These are phyloP conservation scores for Eurotiales sp. DNA, from an alignment of 2,329 filamentous ascomycete species.

Conservation along the genomic window DNA sequence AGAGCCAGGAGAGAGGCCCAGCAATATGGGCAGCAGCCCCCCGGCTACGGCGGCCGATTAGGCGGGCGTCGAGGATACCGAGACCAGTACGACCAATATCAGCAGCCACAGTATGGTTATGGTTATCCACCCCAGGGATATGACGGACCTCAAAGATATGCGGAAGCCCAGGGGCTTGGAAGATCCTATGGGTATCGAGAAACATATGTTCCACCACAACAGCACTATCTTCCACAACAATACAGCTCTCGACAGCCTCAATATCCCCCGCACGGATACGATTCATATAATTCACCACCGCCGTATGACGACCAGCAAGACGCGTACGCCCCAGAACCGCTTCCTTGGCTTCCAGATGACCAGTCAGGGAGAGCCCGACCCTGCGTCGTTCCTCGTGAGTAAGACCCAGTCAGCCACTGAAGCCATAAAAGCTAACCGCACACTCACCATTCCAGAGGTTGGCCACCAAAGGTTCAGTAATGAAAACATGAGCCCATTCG, in stretches of 20 bases:
- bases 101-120: neutral
- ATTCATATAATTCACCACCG: neutral
- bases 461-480: neutral
- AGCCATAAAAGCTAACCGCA: neutral
- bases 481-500: constrained; percentile 13
- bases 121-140: neutral
- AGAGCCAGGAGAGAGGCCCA: constrained; percentile 1
- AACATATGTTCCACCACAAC: neutral
- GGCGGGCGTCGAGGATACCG: neutral
- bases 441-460: neutral
- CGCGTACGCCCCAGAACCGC: neutral
- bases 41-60: neutral
- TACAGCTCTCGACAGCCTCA: neutral
- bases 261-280: neutral
- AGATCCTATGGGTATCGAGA: neutral
- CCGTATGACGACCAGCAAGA: neutral
- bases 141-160: neutral
- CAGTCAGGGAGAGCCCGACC: neutral
- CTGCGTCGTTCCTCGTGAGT: constrained; percentile 3
- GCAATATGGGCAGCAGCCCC: neutral
- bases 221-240: neutral
- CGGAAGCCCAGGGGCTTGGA: neutral
- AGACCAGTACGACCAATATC: neutral
- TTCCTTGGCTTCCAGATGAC: neutral
- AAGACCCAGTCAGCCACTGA: neutral